phyloP scores from a whole-genome alignment of 371 early-diverging fungal genomes.

The Syncephalastrum monosporum region DNA sequence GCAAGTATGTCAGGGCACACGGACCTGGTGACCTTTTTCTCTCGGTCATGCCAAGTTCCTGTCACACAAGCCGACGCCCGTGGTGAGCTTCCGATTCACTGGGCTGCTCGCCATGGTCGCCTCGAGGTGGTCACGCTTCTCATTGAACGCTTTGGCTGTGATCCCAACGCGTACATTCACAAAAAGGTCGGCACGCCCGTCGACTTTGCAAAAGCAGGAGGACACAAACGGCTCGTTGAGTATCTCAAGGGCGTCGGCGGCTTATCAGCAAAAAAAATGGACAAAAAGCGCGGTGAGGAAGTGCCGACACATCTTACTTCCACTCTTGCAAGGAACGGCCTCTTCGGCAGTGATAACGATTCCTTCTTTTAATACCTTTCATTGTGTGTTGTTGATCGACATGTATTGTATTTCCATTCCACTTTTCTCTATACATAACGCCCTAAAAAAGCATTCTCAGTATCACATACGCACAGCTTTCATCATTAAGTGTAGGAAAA shows the following conservation, averaged over 20 bases:
- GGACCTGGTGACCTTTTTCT: conserved; percentile 31
- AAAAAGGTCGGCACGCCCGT: conserved; percentile 34
- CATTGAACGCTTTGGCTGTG: conserved; percentile 29
- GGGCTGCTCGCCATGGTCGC: conserved; percentile 35
- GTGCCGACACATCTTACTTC: conserved; percentile 30
- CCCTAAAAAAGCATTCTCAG: conserved; percentile 2
- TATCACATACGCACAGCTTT: not conserved
- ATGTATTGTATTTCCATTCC: conserved; percentile 5
- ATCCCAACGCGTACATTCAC: conserved; percentile 34
- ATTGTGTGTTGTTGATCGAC: not conserved
- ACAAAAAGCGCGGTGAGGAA: conserved; percentile 35
- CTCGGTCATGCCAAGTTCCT: conserved; percentile 30
- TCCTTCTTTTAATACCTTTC: conserved; percentile 5
- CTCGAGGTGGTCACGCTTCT: conserved; percentile 34
- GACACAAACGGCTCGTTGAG: conserved; percentile 38
- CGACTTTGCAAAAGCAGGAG: conserved; percentile 39
- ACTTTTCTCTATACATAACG: conserved; percentile 4
- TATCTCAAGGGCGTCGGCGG: conserved; percentile 40
- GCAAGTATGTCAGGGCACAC: conserved; percentile 41
- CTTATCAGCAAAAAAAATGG: conserved; percentile 40
- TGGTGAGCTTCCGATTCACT: conserved; percentile 40
- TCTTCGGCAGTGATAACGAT: conserved; percentile 22
- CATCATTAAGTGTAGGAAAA: not conserved
- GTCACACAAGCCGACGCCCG: conserved; percentile 18
- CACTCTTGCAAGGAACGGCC: conserved; percentile 34